Percentiles rank a stretch among this genome's conserved stretches.
Evolutionary conservation across 2,329 filamentous ascomycete genomes (phyloP).

Genomic region (Sphaceloma murrayae): DNA sequence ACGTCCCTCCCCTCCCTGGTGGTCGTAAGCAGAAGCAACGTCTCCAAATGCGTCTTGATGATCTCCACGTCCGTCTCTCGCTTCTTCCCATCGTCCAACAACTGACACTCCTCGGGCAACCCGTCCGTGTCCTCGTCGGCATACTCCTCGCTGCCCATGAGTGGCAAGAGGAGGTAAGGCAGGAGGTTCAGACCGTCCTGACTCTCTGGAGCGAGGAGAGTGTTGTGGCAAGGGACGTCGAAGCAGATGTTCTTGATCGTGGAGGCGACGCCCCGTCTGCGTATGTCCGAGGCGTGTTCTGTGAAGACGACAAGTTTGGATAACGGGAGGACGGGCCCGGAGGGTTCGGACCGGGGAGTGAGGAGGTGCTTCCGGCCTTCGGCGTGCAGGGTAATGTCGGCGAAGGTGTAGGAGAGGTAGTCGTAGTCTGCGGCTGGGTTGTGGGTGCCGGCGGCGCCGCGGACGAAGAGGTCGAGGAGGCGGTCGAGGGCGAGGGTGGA

Average conservation of each 20-base stretch:
- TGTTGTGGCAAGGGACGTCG: constrained; percentile 61
- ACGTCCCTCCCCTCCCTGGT: constrained; percentile 64
- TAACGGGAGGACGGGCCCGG: constrained; percentile 68
- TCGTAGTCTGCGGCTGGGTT: constrained; percentile 83
- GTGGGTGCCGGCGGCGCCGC: constrained; percentile 70
- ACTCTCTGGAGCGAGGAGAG: constrained; percentile 25
- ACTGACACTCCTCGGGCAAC: constrained; percentile 84
- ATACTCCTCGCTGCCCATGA: constrained; percentile 83
- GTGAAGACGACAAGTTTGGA: constrained; percentile 93
- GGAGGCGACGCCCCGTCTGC: constrained; percentile 86
- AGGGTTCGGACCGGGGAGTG: constrained; percentile 55
- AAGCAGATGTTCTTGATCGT: constrained; percentile 94
- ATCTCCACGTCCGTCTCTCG: constrained; percentile 69
- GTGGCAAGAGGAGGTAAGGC: constrained; percentile 78
- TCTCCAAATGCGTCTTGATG: constrained; percentile 81
- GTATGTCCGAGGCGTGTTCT: constrained; percentile 71
- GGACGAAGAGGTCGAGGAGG: constrained; percentile 90
- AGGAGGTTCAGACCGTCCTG: constrained; percentile 69
- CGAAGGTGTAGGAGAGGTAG: constrained; percentile 89
- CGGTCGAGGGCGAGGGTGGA: constrained; percentile 75
- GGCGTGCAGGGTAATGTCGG: constrained; percentile 70
- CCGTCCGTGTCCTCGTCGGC: constrained; percentile 72
- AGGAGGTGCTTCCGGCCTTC: constrained; percentile 50
- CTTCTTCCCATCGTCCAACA: constrained; percentile 80
- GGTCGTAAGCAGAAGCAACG: constrained; percentile 70